These are phyloP conservation scores for Kwoniella dejecticola DNA, from an alignment of 768 basidiomycete species.

Conservation along the genomic window DNA sequence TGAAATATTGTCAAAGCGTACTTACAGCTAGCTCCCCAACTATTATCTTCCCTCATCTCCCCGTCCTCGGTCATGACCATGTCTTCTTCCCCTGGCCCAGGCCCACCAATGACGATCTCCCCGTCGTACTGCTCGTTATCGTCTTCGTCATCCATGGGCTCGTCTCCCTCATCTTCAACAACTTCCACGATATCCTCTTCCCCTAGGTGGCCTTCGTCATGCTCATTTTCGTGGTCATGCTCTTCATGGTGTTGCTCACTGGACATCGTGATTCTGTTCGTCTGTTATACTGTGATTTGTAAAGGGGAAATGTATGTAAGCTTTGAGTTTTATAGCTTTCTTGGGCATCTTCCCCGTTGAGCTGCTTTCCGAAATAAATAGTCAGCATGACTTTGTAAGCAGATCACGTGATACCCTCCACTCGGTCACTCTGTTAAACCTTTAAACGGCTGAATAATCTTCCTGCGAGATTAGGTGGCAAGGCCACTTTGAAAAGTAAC, in stretches of 20 bases:
- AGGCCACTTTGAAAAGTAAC: too few relatives aligned
- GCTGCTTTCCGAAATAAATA: neutral
- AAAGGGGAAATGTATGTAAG: neutral
- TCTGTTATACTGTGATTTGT: neutral
- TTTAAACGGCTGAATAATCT: slow-evolving; percentile 1
- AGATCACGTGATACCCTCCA: slow-evolving; percentile 14
- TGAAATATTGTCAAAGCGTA: too few relatives aligned
- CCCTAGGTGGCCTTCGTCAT: slow-evolving; percentile 19
- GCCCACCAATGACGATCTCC: slow-evolving; percentile 47
- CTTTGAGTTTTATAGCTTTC: neutral
- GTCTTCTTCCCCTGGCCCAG: slow-evolving; percentile 31
- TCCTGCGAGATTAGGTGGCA: too few relatives aligned
- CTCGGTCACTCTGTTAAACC: neutral
- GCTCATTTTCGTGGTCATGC: slow-evolving; percentile 28
- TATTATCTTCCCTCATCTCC: slow-evolving; percentile 34
- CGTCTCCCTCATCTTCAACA: slow-evolving; percentile 34
- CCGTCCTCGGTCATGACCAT: slow-evolving; percentile 19
- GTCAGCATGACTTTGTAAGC: slow-evolving; percentile 6
- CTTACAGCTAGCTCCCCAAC: slow-evolving; percentile 37
- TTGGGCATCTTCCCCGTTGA: neutral
- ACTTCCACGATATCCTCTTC: slow-evolving; percentile 47
- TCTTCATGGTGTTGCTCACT: slow-evolving; percentile 13
- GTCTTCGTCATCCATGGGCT: slow-evolving; percentile 45
- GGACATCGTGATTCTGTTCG: neutral
- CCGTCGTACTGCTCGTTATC: slow-evolving; percentile 38